Evolutionary conservation across 345 rosid genomes (phyloP).

Genomic region (Heritiera fomes): DNA sequence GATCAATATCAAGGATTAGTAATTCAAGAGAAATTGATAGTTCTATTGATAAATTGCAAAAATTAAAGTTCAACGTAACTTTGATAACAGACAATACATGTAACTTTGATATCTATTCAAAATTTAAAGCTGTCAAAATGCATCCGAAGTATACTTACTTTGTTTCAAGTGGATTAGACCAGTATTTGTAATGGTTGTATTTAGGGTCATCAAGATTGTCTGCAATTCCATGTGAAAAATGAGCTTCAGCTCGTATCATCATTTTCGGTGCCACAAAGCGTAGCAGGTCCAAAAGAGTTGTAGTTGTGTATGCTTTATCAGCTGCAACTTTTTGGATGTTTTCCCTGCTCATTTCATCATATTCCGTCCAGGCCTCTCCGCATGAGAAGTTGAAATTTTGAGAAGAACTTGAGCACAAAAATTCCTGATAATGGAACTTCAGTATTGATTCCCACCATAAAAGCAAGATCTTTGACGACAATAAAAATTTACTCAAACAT

Average conservation of each 20-base stretch:
- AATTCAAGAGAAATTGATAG: background rate
- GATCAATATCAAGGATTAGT: background rate
- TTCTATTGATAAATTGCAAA: background rate
- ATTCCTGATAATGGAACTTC: conserved; percentile 32
- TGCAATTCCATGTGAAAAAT: conserved; percentile 76
- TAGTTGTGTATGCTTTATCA: conserved; percentile 58
- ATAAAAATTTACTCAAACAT: conserved; percentile 3
- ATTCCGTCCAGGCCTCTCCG: conserved; percentile 61
- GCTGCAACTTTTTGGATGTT: conserved; percentile 44
- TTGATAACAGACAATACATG: too few relatives aligned
- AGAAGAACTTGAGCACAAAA: conserved; percentile 13
- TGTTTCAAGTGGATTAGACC: conserved; percentile 81
- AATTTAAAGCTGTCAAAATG: background rate
- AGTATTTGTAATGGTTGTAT: conserved; percentile 59
- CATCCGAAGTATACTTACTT: conserved; percentile 37
- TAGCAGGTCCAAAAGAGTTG: conserved; percentile 49
- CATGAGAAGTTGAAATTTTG: conserved; percentile 35
- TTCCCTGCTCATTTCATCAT: conserved; percentile 55
- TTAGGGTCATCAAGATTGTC: conserved; percentile 67
- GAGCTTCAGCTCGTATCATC: conserved; percentile 66
- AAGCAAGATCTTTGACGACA: background rate
- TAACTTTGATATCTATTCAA: background rate
- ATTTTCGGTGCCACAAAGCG: conserved; percentile 63
- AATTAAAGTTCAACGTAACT: background rate
- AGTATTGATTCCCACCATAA: background rate